Evolutionary conservation across 2,329 filamentous ascomycete species (phyloP).

Genomic region (Ophiostoma sp.): DNA sequence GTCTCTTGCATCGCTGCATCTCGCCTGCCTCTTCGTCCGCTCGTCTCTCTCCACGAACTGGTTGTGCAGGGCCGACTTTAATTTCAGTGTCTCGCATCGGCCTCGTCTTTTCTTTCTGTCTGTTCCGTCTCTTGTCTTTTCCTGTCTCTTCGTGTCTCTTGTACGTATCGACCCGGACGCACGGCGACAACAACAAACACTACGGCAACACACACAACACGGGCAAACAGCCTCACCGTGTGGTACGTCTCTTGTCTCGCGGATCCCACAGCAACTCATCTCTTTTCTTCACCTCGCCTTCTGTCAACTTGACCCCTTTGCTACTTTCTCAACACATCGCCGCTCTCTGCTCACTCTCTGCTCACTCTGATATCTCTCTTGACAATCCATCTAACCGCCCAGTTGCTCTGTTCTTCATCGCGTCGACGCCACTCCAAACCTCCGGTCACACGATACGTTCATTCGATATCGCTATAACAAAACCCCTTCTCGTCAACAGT

Average conservation of each 20-base stretch:
- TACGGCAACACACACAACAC: constrained; percentile 13
- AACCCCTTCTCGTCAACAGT: background rate
- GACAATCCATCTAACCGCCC: background rate
- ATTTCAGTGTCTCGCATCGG: background rate
- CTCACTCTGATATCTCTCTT: background rate
- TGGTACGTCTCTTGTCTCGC: constrained; percentile 12
- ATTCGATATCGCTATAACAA: background rate
- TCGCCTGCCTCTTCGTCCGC: constrained; percentile 7
- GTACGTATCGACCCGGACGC: constrained; percentile 17
- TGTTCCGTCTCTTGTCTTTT: background rate
- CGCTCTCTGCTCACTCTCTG: background rate
- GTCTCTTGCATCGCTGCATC: constrained; percentile 8
- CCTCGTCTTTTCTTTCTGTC: constrained; percentile 14
- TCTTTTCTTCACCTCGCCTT: background rate
- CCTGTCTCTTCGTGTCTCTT: background rate
- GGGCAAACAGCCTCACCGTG: background rate
- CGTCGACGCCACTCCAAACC: background rate
- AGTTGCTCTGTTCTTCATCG: background rate
- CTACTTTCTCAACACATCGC: background rate
- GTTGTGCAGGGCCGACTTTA: constrained; percentile 4
- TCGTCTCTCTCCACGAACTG: constrained; percentile 3
- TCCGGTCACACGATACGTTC: constrained; percentile 3
- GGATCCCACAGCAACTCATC: background rate
- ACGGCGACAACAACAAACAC: constrained; percentile 6
- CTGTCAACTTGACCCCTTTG: background rate